These are phyloP conservation scores for Vaucheria bursata DNA, from an alignment of 352 stramenopile species.

Conservation along the genomic window DNA sequence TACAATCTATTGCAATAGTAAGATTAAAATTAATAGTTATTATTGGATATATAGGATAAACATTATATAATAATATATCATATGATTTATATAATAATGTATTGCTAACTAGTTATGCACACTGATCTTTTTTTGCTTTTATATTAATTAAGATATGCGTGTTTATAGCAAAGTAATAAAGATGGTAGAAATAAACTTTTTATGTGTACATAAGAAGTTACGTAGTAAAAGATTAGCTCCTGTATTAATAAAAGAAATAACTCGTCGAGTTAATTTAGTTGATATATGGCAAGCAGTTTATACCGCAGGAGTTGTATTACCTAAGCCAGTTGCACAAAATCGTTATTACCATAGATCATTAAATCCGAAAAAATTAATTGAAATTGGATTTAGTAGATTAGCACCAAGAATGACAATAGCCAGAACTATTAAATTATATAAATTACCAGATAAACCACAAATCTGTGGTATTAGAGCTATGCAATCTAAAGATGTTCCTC, in stretches of 20 bases:
- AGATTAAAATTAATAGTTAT: too few relatives aligned
- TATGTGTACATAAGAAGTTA: conserved; percentile 98
- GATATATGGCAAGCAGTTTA: conserved; percentile 90
- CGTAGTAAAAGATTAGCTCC: conserved; percentile 84
- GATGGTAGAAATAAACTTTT: conserved; percentile 95
- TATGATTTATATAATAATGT: too few relatives aligned
- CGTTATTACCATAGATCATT: conserved; percentile 94
- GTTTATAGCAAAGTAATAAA: conserved; percentile 50
- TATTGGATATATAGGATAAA: too few relatives aligned
- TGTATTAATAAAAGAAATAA: conserved; percentile 99
- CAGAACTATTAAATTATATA: conserved; percentile 69
- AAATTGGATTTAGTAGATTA: conserved; percentile 84
- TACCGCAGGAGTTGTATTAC: conserved; percentile 91
- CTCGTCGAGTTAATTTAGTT: conserved; percentile 87
- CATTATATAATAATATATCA: too few relatives aligned
- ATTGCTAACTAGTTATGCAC: too few relatives aligned
- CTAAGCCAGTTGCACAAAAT: conserved; percentile 81
- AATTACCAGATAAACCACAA: conserved; percentile 31
- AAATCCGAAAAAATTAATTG: conserved; percentile 96
- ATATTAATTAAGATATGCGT: conserved; percentile 22
- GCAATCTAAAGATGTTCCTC: conserved; percentile 28
- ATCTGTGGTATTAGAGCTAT: conserved; percentile 26
- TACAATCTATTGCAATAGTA: too few relatives aligned
- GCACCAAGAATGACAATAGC: conserved; percentile 86
- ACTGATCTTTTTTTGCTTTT: too few relatives aligned